Evolutionary conservation across 768 basidiomycete genomes (phyloP), one percentile per base, ranked within the genome.

Genomic region (Cystofilobasidium capitatum): DNA sequence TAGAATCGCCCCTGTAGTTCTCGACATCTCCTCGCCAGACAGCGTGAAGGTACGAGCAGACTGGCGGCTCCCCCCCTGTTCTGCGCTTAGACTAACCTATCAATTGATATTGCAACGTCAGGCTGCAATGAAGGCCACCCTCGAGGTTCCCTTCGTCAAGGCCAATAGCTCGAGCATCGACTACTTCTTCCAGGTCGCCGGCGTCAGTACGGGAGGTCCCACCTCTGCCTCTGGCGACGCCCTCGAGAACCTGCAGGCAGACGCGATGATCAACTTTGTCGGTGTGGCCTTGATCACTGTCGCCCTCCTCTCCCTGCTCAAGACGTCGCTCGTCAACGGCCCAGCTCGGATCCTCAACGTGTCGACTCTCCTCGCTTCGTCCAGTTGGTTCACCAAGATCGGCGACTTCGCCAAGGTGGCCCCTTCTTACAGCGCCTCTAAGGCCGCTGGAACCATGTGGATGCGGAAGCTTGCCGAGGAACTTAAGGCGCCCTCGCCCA

Each of bases 401-500:
- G 59, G 59, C 14, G 17, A 44, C 10, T 36, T 24, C 20, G 59
- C 59, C 16, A 8, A 26, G 12, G 51, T 55, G 7, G 51, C 51
- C 9, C 36, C 40, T 26, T 42, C 20, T 39, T 61, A 61, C 59
- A 39, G 36, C 29, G 44, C 39, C 6, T 26, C 39, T 8, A 61
- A 61, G 40, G 59, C 44, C 17, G 59, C 59, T 9, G 59, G 29
- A 35, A 61, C 37, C n/a, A 44, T 44, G 39, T 61, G 39, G 39
- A 24, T 61, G 36, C 59, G 59, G 29, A 61, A 61, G 59, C 44
- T 61, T 16, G 59, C 59, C n/a, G n/a, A n/a, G n/a, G n/a, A n/a
- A n/a, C n/a, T n/a, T n/a, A n/a, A n/a, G n/a, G n/a, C n/a, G n/a
- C n/a, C n/a, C n/a, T n/a, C n/a, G n/a, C n/a, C n/a, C n/a, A n/a